phyloP scores from a whole-genome alignment of 352 stramenopile genomes.

The Globisporangium barbulae region DNA sequence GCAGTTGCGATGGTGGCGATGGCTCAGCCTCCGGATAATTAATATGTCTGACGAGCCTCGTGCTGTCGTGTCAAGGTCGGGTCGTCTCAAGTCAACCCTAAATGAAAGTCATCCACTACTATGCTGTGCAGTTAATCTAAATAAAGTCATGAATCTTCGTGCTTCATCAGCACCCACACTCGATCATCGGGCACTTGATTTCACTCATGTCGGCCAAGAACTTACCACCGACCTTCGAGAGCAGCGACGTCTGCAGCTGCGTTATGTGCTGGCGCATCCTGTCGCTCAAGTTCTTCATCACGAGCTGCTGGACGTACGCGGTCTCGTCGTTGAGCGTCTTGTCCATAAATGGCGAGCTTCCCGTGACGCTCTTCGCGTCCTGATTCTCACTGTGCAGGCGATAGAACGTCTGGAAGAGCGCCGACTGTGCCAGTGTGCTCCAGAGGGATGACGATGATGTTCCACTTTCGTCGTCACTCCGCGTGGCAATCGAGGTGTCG shows the following conservation, averaged over 20 bases:
- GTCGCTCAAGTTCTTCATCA: conserved; percentile 5
- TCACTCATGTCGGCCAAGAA: neutral
- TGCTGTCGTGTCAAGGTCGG: too few relatives aligned
- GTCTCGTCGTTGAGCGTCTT: neutral
- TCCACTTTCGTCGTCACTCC: neutral
- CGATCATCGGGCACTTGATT: neutral
- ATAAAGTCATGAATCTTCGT: too few relatives aligned
- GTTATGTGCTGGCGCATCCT: conserved; percentile 7
- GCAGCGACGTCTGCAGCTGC: conserved; percentile 9
- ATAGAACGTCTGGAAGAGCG: conserved; percentile 11
- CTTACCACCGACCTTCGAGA: neutral
- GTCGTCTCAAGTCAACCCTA: too few relatives aligned
- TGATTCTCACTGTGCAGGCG: conserved; percentile 1
- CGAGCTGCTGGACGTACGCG: neutral
- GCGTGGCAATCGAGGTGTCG: neutral
- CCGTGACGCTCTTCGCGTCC: neutral
- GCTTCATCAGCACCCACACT: neutral
- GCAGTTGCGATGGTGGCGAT: too few relatives aligned
- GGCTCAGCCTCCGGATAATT: too few relatives aligned
- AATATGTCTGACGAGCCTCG: too few relatives aligned
- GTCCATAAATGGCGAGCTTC: neutral
- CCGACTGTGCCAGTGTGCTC: neutral
- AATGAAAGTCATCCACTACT: too few relatives aligned
- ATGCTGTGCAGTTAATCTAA: neutral
- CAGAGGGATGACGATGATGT: neutral